phyloP scores from a whole-genome alignment of 2,329 filamentous ascomycete genomes.

The Cordyceps cicadae region DNA sequence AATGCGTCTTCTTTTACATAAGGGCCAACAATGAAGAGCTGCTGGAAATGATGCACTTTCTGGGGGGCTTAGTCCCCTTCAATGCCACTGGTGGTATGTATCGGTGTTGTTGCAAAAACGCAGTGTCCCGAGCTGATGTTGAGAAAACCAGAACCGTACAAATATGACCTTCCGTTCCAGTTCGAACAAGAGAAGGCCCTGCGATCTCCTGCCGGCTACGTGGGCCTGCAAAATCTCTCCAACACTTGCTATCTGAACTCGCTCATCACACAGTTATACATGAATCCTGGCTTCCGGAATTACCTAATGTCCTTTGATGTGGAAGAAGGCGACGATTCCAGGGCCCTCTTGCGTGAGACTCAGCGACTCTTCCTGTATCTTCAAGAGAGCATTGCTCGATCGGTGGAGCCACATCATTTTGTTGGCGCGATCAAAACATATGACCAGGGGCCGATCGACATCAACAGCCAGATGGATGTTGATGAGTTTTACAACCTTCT shows the following conservation, averaged over 20 bases:
- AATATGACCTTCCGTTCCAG: conserved; percentile 50
- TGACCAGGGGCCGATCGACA: conserved; percentile 74
- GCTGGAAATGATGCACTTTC: conserved; percentile 37
- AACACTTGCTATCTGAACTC: conserved; percentile 99
- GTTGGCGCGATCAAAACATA: conserved; percentile 73
- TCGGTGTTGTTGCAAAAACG: conserved; percentile 29
- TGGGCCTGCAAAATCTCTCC: conserved; percentile 84
- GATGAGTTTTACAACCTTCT: conserved; percentile 95
- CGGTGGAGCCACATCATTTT: conserved; percentile 63
- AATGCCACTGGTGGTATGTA: conserved; percentile 32
- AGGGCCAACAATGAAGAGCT: conserved; percentile 44
- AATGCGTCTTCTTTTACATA: conserved; percentile 49
- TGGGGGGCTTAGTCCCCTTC: conserved; percentile 28
- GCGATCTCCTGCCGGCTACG: conserved; percentile 71
- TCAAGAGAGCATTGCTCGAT: conserved; percentile 71
- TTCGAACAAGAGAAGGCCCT: conserved; percentile 62
- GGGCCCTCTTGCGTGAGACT: conserved; percentile 66
- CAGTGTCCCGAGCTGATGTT: conserved; percentile 30
- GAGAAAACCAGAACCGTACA: conserved; percentile 39
- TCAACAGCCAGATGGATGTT: conserved; percentile 91
- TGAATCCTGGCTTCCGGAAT: conserved; percentile 79
- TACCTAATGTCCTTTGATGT: conserved; percentile 68
- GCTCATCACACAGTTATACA: conserved; percentile 86
- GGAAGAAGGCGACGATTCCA: conserved; percentile 44
- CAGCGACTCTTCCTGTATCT: conserved; percentile 76